These are phyloP conservation scores for Zygoascus bituminiphila DNA, from an alignment of 805 yeast genomes.

Conservation along the genomic window DNA sequence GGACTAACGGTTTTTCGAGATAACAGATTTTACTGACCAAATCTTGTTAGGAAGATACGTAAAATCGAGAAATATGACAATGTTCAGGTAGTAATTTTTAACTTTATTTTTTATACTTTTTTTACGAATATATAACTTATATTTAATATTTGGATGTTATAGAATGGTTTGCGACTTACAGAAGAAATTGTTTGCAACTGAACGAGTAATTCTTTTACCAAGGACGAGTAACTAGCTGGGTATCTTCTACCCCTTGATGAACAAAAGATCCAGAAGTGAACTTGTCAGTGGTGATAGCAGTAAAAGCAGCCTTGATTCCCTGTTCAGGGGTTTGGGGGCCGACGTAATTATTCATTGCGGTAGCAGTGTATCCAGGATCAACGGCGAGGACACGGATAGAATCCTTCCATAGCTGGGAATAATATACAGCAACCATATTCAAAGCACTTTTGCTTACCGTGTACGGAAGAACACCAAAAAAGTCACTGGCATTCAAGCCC, in stretches of 20 bases:
- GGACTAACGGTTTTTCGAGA: too few relatives aligned
- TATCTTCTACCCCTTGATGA: neutral
- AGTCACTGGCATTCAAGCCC: neutral
- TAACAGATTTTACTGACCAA: too few relatives aligned
- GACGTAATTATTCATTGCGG: neutral
- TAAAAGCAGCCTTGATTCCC: neutral
- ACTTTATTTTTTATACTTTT: too few relatives aligned
- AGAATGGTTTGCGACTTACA: too few relatives aligned
- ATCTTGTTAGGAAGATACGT: too few relatives aligned
- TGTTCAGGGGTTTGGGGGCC: conserved; percentile 1
- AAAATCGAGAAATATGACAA: too few relatives aligned
- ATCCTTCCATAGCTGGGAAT: neutral
- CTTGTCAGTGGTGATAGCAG: conserved; percentile 1
- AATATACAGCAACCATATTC: neutral
- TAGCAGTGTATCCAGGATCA: conserved; percentile 1
- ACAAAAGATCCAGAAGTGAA: neutral
- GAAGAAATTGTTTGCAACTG: too few relatives aligned
- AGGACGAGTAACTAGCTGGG: neutral
- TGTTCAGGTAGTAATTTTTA: too few relatives aligned
- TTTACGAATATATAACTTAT: too few relatives aligned
- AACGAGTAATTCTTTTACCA: too few relatives aligned
- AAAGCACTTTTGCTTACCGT: neutral
- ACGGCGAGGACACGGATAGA: neutral
- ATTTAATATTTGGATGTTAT: too few relatives aligned
- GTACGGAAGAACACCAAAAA: neutral